These are phyloP conservation scores for Delonix regia DNA, from an alignment of 306 rosid genomes.

Conservation along the genomic window DNA sequence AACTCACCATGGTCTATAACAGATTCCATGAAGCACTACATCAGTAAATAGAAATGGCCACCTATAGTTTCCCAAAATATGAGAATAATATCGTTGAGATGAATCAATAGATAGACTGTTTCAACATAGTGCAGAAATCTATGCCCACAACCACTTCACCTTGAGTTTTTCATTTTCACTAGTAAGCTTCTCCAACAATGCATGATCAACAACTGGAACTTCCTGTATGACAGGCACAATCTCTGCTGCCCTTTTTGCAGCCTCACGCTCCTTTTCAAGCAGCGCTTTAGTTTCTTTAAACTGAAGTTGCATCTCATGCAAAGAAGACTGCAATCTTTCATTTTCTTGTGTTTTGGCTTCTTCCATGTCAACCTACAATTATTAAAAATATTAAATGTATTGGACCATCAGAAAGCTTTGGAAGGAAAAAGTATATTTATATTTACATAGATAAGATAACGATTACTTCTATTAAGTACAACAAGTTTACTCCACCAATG, in stretches of 20 bases:
- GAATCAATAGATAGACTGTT: slow-evolving; percentile 2
- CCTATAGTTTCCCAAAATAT: slow-evolving; percentile 11
- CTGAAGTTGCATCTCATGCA: slow-evolving; percentile 74
- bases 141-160: slow-evolving; percentile 50
- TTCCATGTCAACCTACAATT: slow-evolving; percentile 74
- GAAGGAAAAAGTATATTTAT: neutral
- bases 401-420: slow-evolving; percentile 28
- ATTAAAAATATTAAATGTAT: neutral
- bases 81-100: slow-evolving; percentile 8
- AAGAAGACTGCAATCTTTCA: slow-evolving; percentile 67
- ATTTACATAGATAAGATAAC: neutral
- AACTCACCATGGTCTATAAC: slow-evolving; percentile 70
- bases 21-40: slow-evolving; percentile 30
- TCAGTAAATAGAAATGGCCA: slow-evolving; percentile 33
- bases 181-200: slow-evolving; percentile 71
- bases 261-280: slow-evolving; percentile 70
- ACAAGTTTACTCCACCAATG: slow-evolving; percentile 9
- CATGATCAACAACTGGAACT: slow-evolving; percentile 83
- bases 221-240: slow-evolving; percentile 63
- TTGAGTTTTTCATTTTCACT: slow-evolving; percentile 82
- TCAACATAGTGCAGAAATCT: slow-evolving; percentile 13
- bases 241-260: slow-evolving; percentile 57
- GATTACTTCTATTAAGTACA: neutral
- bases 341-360: slow-evolving; percentile 83
- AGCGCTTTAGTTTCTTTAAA: slow-evolving; percentile 68